Evolutionary conservation across 371 early-diverging fungal genomes (phyloP).

Genomic region (Mycotypha africana): DNA sequence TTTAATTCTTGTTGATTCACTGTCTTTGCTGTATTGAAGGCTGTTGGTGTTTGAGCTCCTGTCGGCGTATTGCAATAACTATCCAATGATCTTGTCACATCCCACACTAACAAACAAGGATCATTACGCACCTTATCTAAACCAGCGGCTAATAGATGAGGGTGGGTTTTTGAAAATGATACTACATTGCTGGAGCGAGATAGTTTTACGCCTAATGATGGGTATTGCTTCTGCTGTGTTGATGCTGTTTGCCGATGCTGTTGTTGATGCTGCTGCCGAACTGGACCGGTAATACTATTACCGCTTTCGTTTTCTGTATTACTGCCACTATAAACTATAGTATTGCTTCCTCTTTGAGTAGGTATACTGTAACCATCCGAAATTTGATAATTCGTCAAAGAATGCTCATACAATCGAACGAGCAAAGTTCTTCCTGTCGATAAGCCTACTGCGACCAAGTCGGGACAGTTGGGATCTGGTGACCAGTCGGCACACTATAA

Average conservation of each 20-base stretch:
- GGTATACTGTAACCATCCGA: slow-evolving; percentile 16
- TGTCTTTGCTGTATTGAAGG: neutral
- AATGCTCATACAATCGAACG: slow-evolving; percentile 51
- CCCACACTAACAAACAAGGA: slow-evolving; percentile 72
- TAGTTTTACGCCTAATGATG: slow-evolving; percentile 48
- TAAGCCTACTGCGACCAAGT: slow-evolving; percentile 68
- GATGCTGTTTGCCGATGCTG: slow-evolving; percentile 5
- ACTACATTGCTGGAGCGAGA: slow-evolving; percentile 72
- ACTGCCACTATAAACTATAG: neutral
- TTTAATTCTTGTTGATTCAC: slow-evolving; percentile 10
- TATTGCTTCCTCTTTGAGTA: slow-evolving; percentile 2
- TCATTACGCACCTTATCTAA: slow-evolving; percentile 75
- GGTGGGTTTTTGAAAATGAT: slow-evolving; percentile 58
- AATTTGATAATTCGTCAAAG: slow-evolving; percentile 19
- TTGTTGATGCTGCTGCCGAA: slow-evolving; percentile 4
- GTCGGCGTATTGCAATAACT: slow-evolving; percentile 24
- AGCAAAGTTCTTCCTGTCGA: slow-evolving; percentile 64
- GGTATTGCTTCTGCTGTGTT: slow-evolving; percentile 36
- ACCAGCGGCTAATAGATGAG: slow-evolving; percentile 61
- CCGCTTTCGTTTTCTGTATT: neutral
- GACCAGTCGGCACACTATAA: slow-evolving; percentile 75
- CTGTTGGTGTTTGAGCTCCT: slow-evolving; percentile 28
- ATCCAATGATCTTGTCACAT: slow-evolving; percentile 51
- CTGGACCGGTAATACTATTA: neutral
- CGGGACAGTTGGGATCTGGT: slow-evolving; percentile 57